Percentiles rank a stretch among this genome's conserved stretches.
Evolutionary conservation across 78 protist species (phyloP).

Genomic region (Speleostelium caveatum): DNA sequence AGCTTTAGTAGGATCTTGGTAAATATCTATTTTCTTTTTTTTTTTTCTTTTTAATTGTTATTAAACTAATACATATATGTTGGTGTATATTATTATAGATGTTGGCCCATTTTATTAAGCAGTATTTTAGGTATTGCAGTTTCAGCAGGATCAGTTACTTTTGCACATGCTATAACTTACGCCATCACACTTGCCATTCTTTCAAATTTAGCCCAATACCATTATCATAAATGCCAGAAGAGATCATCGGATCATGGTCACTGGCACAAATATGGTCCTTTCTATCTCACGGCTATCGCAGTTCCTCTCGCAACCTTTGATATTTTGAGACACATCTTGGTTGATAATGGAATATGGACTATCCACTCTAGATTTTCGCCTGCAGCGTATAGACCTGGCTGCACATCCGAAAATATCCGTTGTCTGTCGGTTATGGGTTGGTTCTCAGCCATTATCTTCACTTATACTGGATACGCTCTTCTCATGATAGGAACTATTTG

Average conservation of each 20-base stretch:
- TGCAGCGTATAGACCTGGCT: constrained; percentile 63
- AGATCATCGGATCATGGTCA: constrained; percentile 54
- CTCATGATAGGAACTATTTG: constrained; percentile 48
- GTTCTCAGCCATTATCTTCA: constrained; percentile 50
- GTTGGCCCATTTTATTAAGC: constrained; percentile 39
- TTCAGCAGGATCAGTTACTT: constrained; percentile 19
- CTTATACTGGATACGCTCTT: constrained; percentile 44
- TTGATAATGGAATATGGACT: constrained; percentile 64
- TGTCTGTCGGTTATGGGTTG: constrained; percentile 52
- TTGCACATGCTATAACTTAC: constrained; percentile 68
- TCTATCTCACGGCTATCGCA: constrained; percentile 48
- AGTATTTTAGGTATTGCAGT: constrained; percentile 38
- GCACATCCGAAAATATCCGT: constrained; percentile 11
- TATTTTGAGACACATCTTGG: constrained; percentile 42
- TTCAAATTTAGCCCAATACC: constrained; percentile 54
- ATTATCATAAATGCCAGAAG: constrained; percentile 25
- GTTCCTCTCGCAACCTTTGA: constrained; percentile 51
- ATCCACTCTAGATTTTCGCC: not conserved
- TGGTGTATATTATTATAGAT: constrained; percentile 22
- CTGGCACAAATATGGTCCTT: constrained; percentile 64
- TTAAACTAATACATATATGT: not conserved
- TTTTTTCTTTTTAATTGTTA: too few relatives aligned
- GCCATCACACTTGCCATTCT: constrained; percentile 45
- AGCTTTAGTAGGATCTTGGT: constrained; percentile 53
- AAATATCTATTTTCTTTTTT: too few relatives aligned